Percentiles rank a stretch among this genome's conserved stretches.
Conservation (phyloP, 192 early-diverging fungal species). For the Podila minutissima region DNA sequence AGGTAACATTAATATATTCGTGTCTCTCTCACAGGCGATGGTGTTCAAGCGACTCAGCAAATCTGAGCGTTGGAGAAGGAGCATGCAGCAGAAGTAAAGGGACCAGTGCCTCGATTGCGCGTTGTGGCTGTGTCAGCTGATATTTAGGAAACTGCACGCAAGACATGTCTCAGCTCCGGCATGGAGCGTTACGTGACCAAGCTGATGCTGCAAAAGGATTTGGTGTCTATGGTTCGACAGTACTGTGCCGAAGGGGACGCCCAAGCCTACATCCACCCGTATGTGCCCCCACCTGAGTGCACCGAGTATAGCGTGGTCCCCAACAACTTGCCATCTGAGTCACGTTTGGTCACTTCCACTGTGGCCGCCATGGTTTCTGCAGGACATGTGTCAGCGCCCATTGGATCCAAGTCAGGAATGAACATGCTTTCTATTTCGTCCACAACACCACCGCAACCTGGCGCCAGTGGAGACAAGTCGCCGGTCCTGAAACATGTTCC, state of each 20-base stretch:
- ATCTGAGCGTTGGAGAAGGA: conserved; percentile 53
- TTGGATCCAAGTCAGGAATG: conserved; percentile 7
- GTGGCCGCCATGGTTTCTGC: conserved; percentile 44
- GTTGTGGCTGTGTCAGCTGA: conserved; percentile 61
- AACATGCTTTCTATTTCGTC: neutral
- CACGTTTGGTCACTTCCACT: conserved; percentile 21
- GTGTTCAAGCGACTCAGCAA: conserved; percentile 62
- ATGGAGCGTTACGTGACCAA: conserved; percentile 66
- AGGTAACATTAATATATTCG: neutral
- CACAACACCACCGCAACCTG: neutral
- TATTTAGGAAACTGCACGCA: conserved; percentile 55
- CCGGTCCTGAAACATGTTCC: neutral
- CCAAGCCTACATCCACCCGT: conserved; percentile 23
- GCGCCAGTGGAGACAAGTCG: neutral
- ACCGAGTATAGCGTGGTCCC: neutral
- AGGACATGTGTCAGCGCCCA: conserved; percentile 38
- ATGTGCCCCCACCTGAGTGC: conserved; percentile 32
- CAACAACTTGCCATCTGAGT: neutral
- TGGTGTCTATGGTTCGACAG: conserved; percentile 53
- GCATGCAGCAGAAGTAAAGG: conserved; percentile 40
- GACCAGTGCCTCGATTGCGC: conserved; percentile 38
- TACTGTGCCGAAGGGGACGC: conserved; percentile 45
- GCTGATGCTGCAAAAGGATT: conserved; percentile 57
- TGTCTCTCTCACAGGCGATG: conserved; percentile 40
- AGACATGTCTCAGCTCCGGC: conserved; percentile 54